phyloP scores from a whole-genome alignment of 2,329 filamentous ascomycete genomes.

The Paramyrothecium roridum region DNA sequence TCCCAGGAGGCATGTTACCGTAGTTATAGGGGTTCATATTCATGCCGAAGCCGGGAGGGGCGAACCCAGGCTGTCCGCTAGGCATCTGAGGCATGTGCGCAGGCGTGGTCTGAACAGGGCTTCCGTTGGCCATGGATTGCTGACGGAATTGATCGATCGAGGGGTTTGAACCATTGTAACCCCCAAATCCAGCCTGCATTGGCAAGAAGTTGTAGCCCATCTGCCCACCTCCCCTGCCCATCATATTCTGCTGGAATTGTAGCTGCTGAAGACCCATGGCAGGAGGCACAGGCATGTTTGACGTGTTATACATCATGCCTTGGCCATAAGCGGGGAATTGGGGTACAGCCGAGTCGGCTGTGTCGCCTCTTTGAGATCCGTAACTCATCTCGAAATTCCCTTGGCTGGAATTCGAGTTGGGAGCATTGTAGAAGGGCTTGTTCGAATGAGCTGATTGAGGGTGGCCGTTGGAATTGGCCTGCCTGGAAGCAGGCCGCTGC shows the following conservation, averaged over 20 bases:
- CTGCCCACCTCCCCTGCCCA: slow-evolving; percentile 49
- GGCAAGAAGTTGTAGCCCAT: slow-evolving; percentile 56
- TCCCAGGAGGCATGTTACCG: slow-evolving; percentile 35
- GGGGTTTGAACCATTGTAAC: slow-evolving; percentile 45
- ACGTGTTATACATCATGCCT: slow-evolving; percentile 47
- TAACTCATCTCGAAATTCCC: slow-evolving; percentile 51
- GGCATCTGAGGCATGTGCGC: slow-evolving; percentile 38
- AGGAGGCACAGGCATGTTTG: slow-evolving; percentile 42
- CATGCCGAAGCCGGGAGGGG: slow-evolving; percentile 49
- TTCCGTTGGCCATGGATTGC: slow-evolving; percentile 47
- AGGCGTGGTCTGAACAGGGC: slow-evolving; percentile 44
- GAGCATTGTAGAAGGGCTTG: slow-evolving; percentile 52
- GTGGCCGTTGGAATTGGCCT: slow-evolving; percentile 43
- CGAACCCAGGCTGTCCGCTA: slow-evolving; percentile 39
- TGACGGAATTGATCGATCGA: slow-evolving; percentile 55
- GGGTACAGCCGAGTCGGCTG: slow-evolving; percentile 45
- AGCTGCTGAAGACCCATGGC: slow-evolving; percentile 50
- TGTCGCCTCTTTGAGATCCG: slow-evolving; percentile 49
- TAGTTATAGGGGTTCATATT: slow-evolving; percentile 43
- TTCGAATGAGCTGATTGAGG: slow-evolving; percentile 36
- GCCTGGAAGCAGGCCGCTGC: slow-evolving; percentile 54
- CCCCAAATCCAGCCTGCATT: slow-evolving; percentile 54
- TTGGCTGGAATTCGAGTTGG: slow-evolving; percentile 36
- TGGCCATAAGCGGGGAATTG: slow-evolving; percentile 50
- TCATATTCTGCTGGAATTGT: slow-evolving; percentile 58